phyloP scores from a whole-genome alignment of 208 protist species.

The Sergeia podlipaevii region DNA sequence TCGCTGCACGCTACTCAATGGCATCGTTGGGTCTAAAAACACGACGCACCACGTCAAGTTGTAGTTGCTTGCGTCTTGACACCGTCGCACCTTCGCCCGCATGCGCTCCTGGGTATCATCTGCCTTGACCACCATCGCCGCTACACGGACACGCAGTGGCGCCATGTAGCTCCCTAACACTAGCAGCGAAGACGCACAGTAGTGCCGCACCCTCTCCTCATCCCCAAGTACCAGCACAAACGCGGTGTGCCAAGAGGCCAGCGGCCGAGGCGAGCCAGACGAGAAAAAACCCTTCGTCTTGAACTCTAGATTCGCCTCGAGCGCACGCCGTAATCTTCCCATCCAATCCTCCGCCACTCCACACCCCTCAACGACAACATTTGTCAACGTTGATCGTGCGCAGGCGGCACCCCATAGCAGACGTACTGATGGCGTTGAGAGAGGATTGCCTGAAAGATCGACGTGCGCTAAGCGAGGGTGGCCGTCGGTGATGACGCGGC shows the following conservation, averaged over 20 bases:
- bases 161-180: constrained; percentile 59
- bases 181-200: constrained; percentile 50
- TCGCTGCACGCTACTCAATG: constrained; percentile 21
- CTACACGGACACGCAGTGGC: constrained; percentile 51
- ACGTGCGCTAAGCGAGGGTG: constrained; percentile 47
- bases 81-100: constrained; percentile 52
- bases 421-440: constrained; percentile 63
- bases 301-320: constrained; percentile 43
- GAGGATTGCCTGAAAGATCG: constrained; percentile 58
- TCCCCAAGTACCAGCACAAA: constrained; percentile 67
- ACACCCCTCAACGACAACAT: constrained; percentile 43
- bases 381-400: constrained; percentile 21
- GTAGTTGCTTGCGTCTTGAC: constrained; percentile 41
- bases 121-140: constrained; percentile 44
- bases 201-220: constrained; percentile 27
- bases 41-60: constrained; percentile 62
- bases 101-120: constrained; percentile 47
- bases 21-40: constrained; percentile 25
- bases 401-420: constrained; percentile 60
- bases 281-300: constrained; percentile 35
- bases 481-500: constrained; percentile 33
- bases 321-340: constrained; percentile 50
- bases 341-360: constrained; percentile 64
- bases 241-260: constrained; percentile 47
- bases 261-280: constrained; percentile 36